Conservation (phyloP, 2,329 filamentous ascomycete genomes). For the Fusarium lateritium region DNA sequence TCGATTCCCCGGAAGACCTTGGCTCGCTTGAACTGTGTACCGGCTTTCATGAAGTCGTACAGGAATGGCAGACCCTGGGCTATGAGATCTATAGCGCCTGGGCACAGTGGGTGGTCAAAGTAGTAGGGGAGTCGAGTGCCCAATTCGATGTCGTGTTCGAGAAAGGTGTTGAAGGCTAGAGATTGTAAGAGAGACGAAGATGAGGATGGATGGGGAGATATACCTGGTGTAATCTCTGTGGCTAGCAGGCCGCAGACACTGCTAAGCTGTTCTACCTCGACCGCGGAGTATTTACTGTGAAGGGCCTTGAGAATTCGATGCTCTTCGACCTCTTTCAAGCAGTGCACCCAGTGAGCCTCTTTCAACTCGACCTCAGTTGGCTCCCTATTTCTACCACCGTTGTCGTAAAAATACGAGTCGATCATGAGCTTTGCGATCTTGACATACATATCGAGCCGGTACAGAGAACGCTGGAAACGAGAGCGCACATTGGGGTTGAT, state of each 20-base stretch:
- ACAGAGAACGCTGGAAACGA: conserved; percentile 21
- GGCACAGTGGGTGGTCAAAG: neutral
- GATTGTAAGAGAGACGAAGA: neutral
- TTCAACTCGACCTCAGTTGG: neutral
- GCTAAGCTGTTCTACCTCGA: conserved; percentile 17
- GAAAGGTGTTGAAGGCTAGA: conserved; percentile 22
- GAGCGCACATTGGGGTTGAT: conserved; percentile 4
- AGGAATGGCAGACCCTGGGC: conserved; percentile 5
- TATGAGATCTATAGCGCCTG: neutral
- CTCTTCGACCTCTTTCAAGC: neutral
- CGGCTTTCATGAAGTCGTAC: conserved; percentile 12
- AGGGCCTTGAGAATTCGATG: conserved; percentile 9
- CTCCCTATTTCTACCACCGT: neutral
- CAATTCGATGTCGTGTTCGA: conserved; percentile 21
- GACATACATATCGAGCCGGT: conserved; percentile 9
- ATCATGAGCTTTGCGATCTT: neutral
- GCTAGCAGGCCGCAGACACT: conserved; percentile 8
- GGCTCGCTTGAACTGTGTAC: neutral
- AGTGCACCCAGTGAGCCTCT: neutral
- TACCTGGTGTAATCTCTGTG: conserved; percentile 8
- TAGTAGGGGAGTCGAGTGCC: conserved; percentile 12
- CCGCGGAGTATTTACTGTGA: neutral
- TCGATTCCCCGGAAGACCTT: neutral
- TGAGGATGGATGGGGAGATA: neutral
- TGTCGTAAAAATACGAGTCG: neutral